Percentiles rank a stretch among this genome's conserved stretches.
phyloP scores from a whole-genome alignment of 305 asterid species.

The Fraxinus sp. region DNA sequence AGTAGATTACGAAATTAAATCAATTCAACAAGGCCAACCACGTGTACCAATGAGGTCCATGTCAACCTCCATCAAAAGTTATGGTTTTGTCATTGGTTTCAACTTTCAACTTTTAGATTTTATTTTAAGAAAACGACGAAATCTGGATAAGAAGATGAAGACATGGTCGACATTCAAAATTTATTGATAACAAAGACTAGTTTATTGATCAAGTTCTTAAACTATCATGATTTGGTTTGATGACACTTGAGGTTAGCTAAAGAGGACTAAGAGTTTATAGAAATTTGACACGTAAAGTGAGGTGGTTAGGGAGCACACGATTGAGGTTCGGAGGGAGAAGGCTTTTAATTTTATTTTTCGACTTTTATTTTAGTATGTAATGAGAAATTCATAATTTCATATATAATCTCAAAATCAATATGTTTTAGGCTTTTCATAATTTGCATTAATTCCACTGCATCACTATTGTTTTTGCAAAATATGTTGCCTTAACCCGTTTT shows the following conservation, averaged over 20 bases:
- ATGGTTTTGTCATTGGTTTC: background rate
- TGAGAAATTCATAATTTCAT: too few relatives aligned
- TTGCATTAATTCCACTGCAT: too few relatives aligned
- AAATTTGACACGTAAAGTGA: background rate
- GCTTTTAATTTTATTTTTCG: too few relatives aligned
- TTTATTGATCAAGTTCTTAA: background rate
- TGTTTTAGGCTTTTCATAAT: too few relatives aligned
- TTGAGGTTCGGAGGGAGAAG: background rate
- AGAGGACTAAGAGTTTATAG: background rate
- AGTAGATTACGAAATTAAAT: slow-evolving; percentile 3
- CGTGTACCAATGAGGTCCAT: background rate
- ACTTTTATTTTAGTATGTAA: too few relatives aligned
- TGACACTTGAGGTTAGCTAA: background rate
- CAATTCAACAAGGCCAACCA: background rate
- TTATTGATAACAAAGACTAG: background rate
- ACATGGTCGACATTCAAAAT: background rate
- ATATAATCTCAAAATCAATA: too few relatives aligned
- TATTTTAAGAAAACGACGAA: background rate
- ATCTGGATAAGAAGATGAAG: background rate
- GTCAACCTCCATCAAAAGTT: slow-evolving; percentile 10
- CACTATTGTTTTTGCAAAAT: too few relatives aligned
- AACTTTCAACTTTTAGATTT: background rate
- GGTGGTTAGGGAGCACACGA: background rate
- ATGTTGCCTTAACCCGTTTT: too few relatives aligned
- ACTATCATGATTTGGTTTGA: background rate